Conservation (phyloP, 352 stramenopile genomes). For the Bremia lactucae region DNA sequence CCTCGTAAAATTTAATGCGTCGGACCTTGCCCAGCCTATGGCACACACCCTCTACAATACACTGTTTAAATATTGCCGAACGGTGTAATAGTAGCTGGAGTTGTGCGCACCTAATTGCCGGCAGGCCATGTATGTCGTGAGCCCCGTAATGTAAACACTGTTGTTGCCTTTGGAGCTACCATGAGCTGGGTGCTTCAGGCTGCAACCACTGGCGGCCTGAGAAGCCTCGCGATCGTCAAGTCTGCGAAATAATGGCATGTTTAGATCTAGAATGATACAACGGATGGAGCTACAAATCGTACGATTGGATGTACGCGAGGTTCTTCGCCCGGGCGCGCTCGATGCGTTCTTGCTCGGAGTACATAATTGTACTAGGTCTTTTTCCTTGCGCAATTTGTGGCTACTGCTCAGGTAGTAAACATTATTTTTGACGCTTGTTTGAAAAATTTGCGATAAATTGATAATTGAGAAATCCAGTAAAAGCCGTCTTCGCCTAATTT, state of each 20-base stretch:
- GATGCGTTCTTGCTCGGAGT: slow-evolving; percentile 44
- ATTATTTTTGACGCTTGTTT: too few relatives aligned
- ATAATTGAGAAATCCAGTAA: too few relatives aligned
- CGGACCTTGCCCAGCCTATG: slow-evolving; percentile 69
- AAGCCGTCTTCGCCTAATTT: too few relatives aligned
- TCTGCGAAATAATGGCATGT: slow-evolving; percentile 11
- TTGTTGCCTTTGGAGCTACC: slow-evolving; percentile 31
- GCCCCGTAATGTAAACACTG: slow-evolving; percentile 71
- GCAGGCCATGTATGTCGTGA: slow-evolving; percentile 75
- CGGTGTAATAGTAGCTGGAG: too few relatives aligned
- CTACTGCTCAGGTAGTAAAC: too few relatives aligned
- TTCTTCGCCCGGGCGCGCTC: slow-evolving; percentile 56
- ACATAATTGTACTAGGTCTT: too few relatives aligned
- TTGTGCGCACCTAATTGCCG: slow-evolving; percentile 52
- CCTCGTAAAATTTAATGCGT: slow-evolving; percentile 82
- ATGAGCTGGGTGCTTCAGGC: not conserved
- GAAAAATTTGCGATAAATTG: too few relatives aligned
- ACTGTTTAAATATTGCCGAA: not conserved
- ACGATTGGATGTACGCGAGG: slow-evolving; percentile 65
- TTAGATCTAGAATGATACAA: not conserved
- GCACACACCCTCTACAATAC: slow-evolving; percentile 48
- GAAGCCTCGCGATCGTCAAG: slow-evolving; percentile 38
- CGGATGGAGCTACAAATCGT: not conserved
- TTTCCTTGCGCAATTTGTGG: too few relatives aligned
- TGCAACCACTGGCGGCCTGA: slow-evolving; percentile 7